A percentile compares a stretch with the other conserved stretches of the same genome.
Conservation (phyloP, 2,329 filamentous ascomycete species). For the Epichloe amarillans region DNA sequence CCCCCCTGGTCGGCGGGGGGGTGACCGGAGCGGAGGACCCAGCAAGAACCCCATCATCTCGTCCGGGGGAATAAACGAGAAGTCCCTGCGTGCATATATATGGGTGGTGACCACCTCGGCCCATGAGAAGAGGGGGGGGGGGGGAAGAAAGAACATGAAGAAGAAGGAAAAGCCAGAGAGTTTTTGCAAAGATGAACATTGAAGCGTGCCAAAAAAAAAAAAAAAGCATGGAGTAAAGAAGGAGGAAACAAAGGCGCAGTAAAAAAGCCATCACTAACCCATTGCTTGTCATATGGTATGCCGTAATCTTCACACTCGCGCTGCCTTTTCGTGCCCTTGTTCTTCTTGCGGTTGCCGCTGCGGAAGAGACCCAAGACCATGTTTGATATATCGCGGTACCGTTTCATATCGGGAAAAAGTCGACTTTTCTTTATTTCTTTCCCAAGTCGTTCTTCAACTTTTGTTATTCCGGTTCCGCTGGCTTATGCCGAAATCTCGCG, state of each 20-base stretch:
- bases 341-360: not conserved
- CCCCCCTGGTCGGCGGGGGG: too few species aligned
- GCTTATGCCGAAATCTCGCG: not conserved
- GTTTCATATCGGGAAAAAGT: too few species aligned
- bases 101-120: not conserved
- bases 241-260: not conserved
- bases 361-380: not conserved
- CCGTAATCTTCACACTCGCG: not conserved
- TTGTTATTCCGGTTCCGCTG: too few species aligned
- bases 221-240: not conserved
- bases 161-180: not conserved
- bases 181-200: not conserved
- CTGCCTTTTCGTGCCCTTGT: slow-evolving; percentile 9
- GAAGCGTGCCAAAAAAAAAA: not conserved
- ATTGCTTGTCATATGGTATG: slow-evolving; percentile 30
- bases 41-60: too few species aligned
- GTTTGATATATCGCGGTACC: too few species aligned
- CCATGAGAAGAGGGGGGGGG: not conserved
- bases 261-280: slow-evolving; percentile 24
- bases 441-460: too few species aligned
- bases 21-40: too few species aligned
- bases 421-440: too few species aligned
- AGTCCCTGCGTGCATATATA: too few species aligned
- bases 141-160: not conserved
- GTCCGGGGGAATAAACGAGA: too few species aligned